Conservation (phyloP, 768 basidiomycete genomes). For the Suillus subaureus region DNA sequence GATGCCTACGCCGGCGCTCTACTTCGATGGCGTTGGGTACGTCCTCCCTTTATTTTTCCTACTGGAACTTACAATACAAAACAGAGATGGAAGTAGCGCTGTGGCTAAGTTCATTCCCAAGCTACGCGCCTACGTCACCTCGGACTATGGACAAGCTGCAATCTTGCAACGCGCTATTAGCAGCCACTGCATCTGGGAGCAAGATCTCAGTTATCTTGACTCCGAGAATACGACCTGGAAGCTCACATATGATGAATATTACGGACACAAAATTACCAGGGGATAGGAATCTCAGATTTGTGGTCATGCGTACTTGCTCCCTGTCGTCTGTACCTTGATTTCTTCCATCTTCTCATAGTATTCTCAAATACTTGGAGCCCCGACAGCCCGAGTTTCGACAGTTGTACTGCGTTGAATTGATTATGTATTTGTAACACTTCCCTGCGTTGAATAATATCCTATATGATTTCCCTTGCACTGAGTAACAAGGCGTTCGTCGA, state of each 20-base stretch:
- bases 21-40: slow-evolving; percentile 3
- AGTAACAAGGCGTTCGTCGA: not conserved
- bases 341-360: not conserved
- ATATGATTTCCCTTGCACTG: not conserved
- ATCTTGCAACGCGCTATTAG: not conserved
- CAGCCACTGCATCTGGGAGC: not conserved
- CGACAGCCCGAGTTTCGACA: not conserved
- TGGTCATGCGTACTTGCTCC: not conserved
- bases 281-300: not conserved
- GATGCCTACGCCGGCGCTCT: not conserved
- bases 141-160: not conserved
- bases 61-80: not conserved
- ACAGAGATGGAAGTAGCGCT: not conserved
- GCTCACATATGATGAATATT: not conserved
- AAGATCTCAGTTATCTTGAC: not conserved
- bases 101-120: not conserved
- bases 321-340: not conserved
- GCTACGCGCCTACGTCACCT: slow-evolving; percentile 2
- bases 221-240: slow-evolving; percentile 2
- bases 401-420: not conserved
- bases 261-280: not conserved
- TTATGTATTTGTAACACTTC: not conserved
- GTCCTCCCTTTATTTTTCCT: not conserved
- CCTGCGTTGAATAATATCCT: not conserved
- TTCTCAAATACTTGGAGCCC: not conserved